Base-by-base conservation (phyloP, 768 basidiomycete species). In the Russula olivacea region DNA sequence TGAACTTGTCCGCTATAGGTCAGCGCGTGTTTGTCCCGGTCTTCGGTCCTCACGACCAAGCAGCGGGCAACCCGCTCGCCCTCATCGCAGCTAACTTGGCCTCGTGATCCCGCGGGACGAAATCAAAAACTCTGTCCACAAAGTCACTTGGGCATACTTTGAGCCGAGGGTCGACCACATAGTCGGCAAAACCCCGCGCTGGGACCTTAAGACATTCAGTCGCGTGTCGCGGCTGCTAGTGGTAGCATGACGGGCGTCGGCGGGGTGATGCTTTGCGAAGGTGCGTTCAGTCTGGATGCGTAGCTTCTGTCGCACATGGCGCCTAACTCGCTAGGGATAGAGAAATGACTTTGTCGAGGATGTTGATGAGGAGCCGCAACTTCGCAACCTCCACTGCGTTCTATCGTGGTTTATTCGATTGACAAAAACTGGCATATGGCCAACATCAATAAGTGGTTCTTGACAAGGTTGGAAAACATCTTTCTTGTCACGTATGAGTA, bases 171-270 rank as follows among this genome's bases (percentile, higher is more conserved):
- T 7, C 77, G 97, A 98, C 74, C 98, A 98, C 72, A 84, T 89
- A 61, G 94, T 98, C 50, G 95, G 98, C 72, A 98, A 99, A 80
- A 97, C 98, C 70, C 96, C 96, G 59, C 88, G 95, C 67, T 98
- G 96, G 96, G 96, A 98, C 76, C 78, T 98, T 72, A 95, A 95
- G 76, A 99, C 98, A 81, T 98, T 98, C 78, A 93, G 70, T 70
- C 85, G 96, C 53, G 97, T 99, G 71, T 94, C 91, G 73, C 84
- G 88, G 62, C 80, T 90, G 47, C 78, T 99, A 92, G 92, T 74
- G 91, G 89, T 68, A 93, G 90, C 75, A 98, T 99, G 96, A 98
- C 98, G 82, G 93, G 91, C 69, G 96, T 98, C 8, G 96, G 96
- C 30, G 96, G 98, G 75, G 97, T 99, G 61, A 99, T 99, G 95